These are phyloP conservation scores for Umbelopsis ramanniana DNA, from an alignment of 192 early-diverging fungal genomes.

Conservation along the genomic window DNA sequence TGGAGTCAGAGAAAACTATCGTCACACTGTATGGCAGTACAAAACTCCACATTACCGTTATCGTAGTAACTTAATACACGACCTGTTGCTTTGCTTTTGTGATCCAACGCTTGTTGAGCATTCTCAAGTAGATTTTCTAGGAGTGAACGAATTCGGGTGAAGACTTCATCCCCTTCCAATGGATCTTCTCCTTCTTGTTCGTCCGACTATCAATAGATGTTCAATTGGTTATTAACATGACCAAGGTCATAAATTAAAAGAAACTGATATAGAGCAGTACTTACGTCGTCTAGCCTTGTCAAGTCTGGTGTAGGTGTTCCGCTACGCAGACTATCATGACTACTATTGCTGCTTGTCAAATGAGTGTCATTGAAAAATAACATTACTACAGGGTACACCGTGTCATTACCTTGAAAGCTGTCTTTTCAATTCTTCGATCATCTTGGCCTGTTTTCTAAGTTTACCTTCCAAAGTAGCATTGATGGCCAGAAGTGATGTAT, in stretches of 20 bases:
- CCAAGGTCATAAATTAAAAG: no score
- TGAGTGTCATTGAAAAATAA: no score
- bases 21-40: not conserved
- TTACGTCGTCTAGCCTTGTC: slow-evolving; percentile 12
- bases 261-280: not conserved
- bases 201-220: not conserved
- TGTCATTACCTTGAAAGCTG: slow-evolving; percentile 5
- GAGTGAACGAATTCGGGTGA: not conserved
- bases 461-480: slow-evolving; percentile 15
- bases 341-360: not conserved
- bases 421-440: slow-evolving; percentile 16
- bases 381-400: no score
- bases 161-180: not conserved
- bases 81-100: slow-evolving; percentile 11
- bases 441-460: slow-evolving; percentile 14
- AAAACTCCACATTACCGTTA: not conserved
- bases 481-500: slow-evolving; percentile 12
- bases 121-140: not conserved
- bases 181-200: slow-evolving; percentile 10
- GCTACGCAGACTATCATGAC: not conserved
- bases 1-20: not conserved
- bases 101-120: not conserved
- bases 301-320: slow-evolving; percentile 7
- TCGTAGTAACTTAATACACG: slow-evolving; percentile 4
- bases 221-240: no score